These are phyloP conservation scores for Xylaria polymorpha DNA, from an alignment of 2,329 filamentous ascomycete species.

Conservation along the genomic window DNA sequence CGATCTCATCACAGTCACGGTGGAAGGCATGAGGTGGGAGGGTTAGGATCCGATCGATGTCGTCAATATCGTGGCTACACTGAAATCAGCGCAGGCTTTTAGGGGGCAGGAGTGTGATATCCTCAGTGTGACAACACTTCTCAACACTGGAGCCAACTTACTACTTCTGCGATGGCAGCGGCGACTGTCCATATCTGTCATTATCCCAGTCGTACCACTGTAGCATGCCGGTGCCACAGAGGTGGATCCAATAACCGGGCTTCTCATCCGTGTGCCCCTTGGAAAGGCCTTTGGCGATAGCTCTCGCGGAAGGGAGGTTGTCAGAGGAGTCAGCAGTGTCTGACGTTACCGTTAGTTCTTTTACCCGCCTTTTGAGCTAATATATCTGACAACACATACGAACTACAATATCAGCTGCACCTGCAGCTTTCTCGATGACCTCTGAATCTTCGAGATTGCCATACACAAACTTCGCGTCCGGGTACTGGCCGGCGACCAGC, in stretches of 20 bases:
- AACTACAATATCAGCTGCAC: slow-evolving; percentile 62
- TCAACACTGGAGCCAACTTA: slow-evolving; percentile 16
- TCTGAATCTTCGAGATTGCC: slow-evolving; percentile 60
- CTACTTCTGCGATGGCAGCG: slow-evolving; percentile 60
- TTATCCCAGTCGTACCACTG: slow-evolving; percentile 58
- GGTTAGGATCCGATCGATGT: slow-evolving; percentile 64
- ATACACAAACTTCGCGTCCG: slow-evolving; percentile 60
- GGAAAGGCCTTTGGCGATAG: slow-evolving; percentile 60
- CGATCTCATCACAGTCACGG: slow-evolving; percentile 75
- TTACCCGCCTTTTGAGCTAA: neutral
- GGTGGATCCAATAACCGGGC: slow-evolving; percentile 61
- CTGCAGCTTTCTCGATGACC: slow-evolving; percentile 63
- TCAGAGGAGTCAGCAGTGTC: slow-evolving; percentile 64
- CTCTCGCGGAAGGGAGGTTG: slow-evolving; percentile 54
- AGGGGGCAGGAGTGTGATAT: neutral
- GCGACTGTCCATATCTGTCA: slow-evolving; percentile 58
- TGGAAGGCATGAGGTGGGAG: slow-evolving; percentile 70
- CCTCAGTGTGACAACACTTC: neutral
- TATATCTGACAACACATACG: slow-evolving; percentile 52
- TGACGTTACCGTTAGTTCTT: slow-evolving; percentile 38
- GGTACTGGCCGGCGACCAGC: slow-evolving; percentile 58
- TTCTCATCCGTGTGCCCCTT: slow-evolving; percentile 57
- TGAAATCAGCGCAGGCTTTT: slow-evolving; percentile 3
- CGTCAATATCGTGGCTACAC: slow-evolving; percentile 65
- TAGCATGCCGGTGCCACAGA: slow-evolving; percentile 63